A percentile compares a stretch with the other conserved stretches of the same genome.
phyloP scores from a whole-genome alignment of 2,329 filamentous ascomycete species.

The Xylariaceae sp. region DNA sequence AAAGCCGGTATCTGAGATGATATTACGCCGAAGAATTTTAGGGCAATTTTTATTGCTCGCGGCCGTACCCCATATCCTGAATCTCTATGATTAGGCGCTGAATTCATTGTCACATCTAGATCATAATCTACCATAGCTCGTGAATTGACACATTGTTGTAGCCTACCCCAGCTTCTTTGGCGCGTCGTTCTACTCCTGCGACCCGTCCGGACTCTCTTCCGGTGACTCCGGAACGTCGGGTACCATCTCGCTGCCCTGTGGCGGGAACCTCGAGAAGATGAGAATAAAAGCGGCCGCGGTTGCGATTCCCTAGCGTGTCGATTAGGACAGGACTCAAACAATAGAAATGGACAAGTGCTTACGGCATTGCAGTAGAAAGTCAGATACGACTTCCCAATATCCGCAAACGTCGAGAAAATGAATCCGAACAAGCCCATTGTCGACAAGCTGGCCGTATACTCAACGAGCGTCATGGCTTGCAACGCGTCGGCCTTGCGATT shows the following conservation, averaged over 20 bases:
- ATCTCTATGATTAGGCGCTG: too few species aligned
- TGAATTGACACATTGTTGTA: too few species aligned
- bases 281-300: conserved; percentile 20
- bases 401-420: conserved; percentile 24
- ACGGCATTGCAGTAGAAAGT: conserved; percentile 28
- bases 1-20: too few species aligned
- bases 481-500: conserved; percentile 23
- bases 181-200: too few species aligned
- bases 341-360: conserved; percentile 2
- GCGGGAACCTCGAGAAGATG: conserved; percentile 22
- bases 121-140: too few species aligned
- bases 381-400: conserved; percentile 22
- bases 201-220: too few species aligned
- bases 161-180: too few species aligned
- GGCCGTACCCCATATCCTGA: too few species aligned
- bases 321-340: neutral
- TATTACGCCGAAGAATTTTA: too few species aligned
- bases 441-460: conserved; percentile 19
- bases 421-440: conserved; percentile 26
- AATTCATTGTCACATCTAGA: too few species aligned
- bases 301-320: conserved; percentile 20
- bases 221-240: neutral
- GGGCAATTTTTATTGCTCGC: too few species aligned
- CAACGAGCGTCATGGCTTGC: conserved; percentile 26
- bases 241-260: conserved; percentile 19